Evolutionary conservation across 1,284 basidiomycete species (phyloP), one percentile per base, ranked within the genome.

Genomic region (Pseudozyma pruni): DNA sequence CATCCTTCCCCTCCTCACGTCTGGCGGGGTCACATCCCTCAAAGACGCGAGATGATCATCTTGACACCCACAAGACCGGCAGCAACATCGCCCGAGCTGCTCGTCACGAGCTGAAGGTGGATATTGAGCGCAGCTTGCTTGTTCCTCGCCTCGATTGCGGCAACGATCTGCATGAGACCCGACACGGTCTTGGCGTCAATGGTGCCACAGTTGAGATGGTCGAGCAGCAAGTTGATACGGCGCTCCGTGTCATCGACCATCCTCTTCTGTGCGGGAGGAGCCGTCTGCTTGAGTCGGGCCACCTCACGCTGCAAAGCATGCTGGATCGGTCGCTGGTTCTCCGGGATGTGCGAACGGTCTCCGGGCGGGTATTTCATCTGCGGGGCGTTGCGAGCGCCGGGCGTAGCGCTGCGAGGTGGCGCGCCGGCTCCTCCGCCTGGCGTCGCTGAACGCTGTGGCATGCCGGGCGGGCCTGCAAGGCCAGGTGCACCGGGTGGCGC

Each of bases 201-300:
- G 8, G 91, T 90, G 74, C 92, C 93, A 80, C 93, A 94, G 84
- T 97, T 97, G 73, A 97, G 84, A 27, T 89, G 89, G 81, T 97
- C 94, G 75, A 95, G 95, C 50, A 97, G 84, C 4, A 90, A 87
- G 81, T 90, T 94, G 78, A 96, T 86, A 25, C 94, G 87, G 23
- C 92, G 87, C 80, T 96, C 93, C 2, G 93, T 87, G 79, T 97
- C 94, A 61, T 94, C 92, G 0, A 90, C 88, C 74, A 94, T 87
- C 32, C 91, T 89, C 83, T 90, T 91, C 85, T 94, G 90, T 72
- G 90, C 88, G 8, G 91, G 87, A 89, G 91, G 81, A 14, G 60
- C 64, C 46, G 58, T 52, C 16, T 49, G 39, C 63, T 79, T 63
- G 22, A 60, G 62, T 67, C 67, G 69, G 22, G 49, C 45, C 13